A percentile compares a stretch with the other conserved stretches of the same genome.
Conservation (phyloP, 768 basidiomycete species). For the Leccinum pellstonianum region DNA sequence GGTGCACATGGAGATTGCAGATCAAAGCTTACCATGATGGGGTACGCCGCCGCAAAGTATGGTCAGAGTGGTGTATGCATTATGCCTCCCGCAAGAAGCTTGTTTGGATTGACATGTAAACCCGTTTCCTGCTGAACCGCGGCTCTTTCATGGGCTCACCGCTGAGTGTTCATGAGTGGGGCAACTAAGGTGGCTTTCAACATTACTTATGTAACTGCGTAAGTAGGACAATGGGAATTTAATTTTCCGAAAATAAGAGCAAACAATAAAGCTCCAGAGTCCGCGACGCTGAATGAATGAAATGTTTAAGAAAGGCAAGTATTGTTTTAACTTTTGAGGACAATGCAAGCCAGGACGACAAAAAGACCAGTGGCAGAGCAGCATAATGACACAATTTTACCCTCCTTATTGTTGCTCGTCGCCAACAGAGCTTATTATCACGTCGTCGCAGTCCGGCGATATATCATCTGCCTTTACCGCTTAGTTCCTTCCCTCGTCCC, state of each 20-base stretch:
- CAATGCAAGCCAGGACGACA: constrained; percentile 25
- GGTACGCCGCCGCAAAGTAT: background rate
- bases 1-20: background rate
- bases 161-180: background rate
- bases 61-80: background rate
- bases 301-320: constrained; percentile 13
- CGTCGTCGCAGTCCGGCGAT: constrained; percentile 3
- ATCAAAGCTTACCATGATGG: background rate
- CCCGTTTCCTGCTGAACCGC: background rate
- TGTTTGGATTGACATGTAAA: background rate
- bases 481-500: background rate
- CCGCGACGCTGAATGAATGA: constrained; percentile 24
- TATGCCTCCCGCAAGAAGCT: background rate
- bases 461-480: constrained; percentile 8
- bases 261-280: constrained; percentile 16
- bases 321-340: constrained; percentile 24
- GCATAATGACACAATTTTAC: constrained; percentile 10
- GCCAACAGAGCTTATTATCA: constrained; percentile 12
- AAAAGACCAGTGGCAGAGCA: constrained; percentile 14
- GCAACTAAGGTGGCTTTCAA: background rate
- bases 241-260: constrained; percentile 7
- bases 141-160: background rate
- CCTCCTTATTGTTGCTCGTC: constrained; percentile 18
- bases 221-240: constrained; percentile 1
- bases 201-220: background rate